phyloP scores from a whole-genome alignment of 2,329 filamentous ascomycete species.

The Neonectria punicea region DNA sequence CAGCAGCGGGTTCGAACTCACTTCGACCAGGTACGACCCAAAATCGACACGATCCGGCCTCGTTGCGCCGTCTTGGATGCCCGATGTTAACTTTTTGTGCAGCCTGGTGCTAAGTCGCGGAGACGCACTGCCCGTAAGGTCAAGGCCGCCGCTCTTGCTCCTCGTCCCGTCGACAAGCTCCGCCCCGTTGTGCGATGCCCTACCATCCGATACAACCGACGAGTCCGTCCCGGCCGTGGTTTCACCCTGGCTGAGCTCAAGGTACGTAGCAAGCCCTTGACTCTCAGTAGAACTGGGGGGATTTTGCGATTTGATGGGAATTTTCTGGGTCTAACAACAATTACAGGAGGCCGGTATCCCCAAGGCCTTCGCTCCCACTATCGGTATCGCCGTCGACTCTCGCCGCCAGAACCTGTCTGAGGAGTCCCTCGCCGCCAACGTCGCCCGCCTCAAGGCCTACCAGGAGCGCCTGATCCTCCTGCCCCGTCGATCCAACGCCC shows the following conservation, averaged over 20 bases:
- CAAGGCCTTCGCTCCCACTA: slow-evolving; percentile 92
- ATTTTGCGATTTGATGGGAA: slow-evolving; percentile 6
- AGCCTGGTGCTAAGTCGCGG: slow-evolving; percentile 97
- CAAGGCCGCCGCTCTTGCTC: slow-evolving; percentile 95
- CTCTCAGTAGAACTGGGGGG: slow-evolving; percentile 4
- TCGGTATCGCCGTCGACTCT: slow-evolving; percentile 96
- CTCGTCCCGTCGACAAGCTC: slow-evolving; percentile 96
- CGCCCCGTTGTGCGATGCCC: slow-evolving; percentile 97
- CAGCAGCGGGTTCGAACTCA: slow-evolving; percentile 98
- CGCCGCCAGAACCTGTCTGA: slow-evolving; percentile 97
- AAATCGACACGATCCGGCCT: slow-evolving; percentile 26
- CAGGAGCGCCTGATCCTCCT: slow-evolving; percentile 96
- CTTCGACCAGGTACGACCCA: slow-evolving; percentile 93
- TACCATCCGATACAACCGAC: slow-evolving; percentile 99
- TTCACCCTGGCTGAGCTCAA: slow-evolving; percentile 98
- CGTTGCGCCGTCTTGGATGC: slow-evolving; percentile 29
- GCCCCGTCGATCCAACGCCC: slow-evolving; percentile 92
- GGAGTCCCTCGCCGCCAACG: slow-evolving; percentile 94
- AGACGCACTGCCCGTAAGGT: slow-evolving; percentile 90
- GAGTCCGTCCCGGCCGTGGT: slow-evolving; percentile 93
- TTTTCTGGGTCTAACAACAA: slow-evolving; percentile 47
- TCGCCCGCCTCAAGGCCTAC: slow-evolving; percentile 98
- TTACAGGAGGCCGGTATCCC: slow-evolving; percentile 90
- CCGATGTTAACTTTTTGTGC: slow-evolving; percentile 50
- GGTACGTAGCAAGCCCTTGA: slow-evolving; percentile 65